Evolutionary conservation across 169 alveolate species (phyloP).

Genomic region (Plasmodium knowlesi): DNA sequence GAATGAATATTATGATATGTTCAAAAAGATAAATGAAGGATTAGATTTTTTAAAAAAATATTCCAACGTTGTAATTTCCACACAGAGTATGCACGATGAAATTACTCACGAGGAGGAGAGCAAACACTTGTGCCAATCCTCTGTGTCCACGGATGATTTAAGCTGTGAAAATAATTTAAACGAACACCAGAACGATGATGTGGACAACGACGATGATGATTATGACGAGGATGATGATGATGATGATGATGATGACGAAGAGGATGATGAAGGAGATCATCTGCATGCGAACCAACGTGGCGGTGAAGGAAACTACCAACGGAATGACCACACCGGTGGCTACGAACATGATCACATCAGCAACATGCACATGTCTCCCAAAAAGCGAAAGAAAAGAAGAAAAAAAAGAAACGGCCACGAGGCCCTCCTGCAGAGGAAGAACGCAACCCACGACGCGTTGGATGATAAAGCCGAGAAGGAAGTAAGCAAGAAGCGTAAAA

Average conservation of each 20-base stretch:
- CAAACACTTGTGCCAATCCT: not conserved
- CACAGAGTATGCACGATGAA: slow-evolving; percentile 25
- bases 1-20: slow-evolving; percentile 36
- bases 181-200: not conserved
- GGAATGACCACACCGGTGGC: not conserved
- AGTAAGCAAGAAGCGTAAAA: slow-evolving; percentile 45
- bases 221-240: not conserved
- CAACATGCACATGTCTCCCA: slow-evolving; percentile 28
- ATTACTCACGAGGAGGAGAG: slow-evolving; percentile 16
- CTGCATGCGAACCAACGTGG: not conserved
- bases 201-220: not conserved
- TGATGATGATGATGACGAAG: not conserved
- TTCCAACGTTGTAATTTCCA: slow-evolving; percentile 22
- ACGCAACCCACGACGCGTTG: not conserved
- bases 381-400: slow-evolving; percentile 30
- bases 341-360: not conserved
- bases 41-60: slow-evolving; percentile 48
- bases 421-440: slow-evolving; percentile 3
- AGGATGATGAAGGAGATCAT: not conserved
- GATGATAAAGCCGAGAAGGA: slow-evolving; percentile 38
- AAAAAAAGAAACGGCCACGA: slow-evolving; percentile 14
- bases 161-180: slow-evolving; percentile 15
- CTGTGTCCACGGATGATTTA: slow-evolving; percentile 51
- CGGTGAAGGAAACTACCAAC: not conserved
- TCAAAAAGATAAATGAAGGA: slow-evolving; percentile 52